Base-by-base conservation (phyloP, 2,329 filamentous ascomycete genomes). In the Fusarium sarcochroum region DNA sequence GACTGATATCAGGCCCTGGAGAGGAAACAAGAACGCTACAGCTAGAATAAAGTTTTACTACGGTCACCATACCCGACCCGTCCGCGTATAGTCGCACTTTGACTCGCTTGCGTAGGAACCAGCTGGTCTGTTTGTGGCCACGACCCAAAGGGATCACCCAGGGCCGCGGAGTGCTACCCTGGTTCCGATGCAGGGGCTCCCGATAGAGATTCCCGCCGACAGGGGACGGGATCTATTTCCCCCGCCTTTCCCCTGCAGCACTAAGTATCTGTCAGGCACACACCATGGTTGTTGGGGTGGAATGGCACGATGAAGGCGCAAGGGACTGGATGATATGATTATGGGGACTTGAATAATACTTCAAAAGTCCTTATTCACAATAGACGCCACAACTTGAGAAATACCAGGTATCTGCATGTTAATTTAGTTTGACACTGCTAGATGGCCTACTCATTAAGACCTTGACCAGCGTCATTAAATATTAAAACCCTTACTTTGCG, bases 201-300 rank as follows among this genome's bases (percentile, higher is more conserved):
- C 14, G n/a, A 17, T 47, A 21, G 15, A 9, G n/a, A 3, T 25
- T 48, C 14, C 15, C 35, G 35, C 17, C n/a, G 9, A 18, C n/a
- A 20, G 35, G 35, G 13, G 34, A 37, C 34, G 35, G 35, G 35
- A 38, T 20, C n/a, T 20, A 13, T n/a, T 23, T 37, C 20, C 46
- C 45, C 46, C 32, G 46, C 46, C 46, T 37, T 48, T 48, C 15
- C 46, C 46, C 46, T 37, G 32, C 30, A 48, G 18, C 2, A 37
- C 32, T 25, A 48, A 37, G 32, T 18, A 25, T 37, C 14, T 13
- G 10, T 11, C 9, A 48, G 30, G 20, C 32, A 20, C 11, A 48
- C 3, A 23, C 30, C 9, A 9, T n/a, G 7, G 35, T 18, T 38
- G 35, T 18, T 18, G 14, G 20, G 45, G 30, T 35, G 5, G 18